Evolutionary conservation across 139 green algal species (phyloP), one percentile per base, ranked within the genome.

Genomic region (Chlamydomonas schloesseri): DNA sequence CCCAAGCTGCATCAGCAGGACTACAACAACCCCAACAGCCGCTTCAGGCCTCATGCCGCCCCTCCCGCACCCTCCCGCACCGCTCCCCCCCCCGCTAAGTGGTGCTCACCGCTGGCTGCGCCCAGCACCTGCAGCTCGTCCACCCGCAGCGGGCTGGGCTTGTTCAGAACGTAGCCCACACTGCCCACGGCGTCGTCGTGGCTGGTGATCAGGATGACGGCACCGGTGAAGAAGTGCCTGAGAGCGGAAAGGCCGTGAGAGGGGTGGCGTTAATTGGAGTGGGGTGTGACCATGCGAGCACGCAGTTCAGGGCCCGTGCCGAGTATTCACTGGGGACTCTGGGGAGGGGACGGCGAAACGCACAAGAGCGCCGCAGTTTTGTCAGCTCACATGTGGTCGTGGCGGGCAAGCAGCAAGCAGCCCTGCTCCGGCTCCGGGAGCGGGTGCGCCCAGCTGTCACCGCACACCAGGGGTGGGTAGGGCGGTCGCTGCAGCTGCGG

Each of bases 101-200:
- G 3, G 18, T 18, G 10, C 84, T 73, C 50, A 92, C 88, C 88
- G 71, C 57, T 9, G 0, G 80, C 85, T 0, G 79, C 79, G 9
- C 60, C 73, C 28, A 86, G 74, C 8, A 91, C 60, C 18, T 82
- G 86, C 53, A 93, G 71, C 50, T 93, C 91, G 20, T 62, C 58
- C 28, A 93, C 71, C 11, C 13, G 34, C 57, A 93, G 71, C 0
- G 87, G 86, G 1, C 88, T 92, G 13, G 91, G 62, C 78, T 92
- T 92, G 88, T 93, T 93, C 0, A 93, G 69, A 53, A 93, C 73
- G 69, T 90, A 91, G 24, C 91, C 91, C 4, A 92, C 62, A 28
- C 58, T 87, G 88, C 91, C 91, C 3, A 74, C 62, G 21, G 28
- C n/a, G 1, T 81, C 67, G 24, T n/a, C 85, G 68, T 93, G 90